Evolutionary conservation across 1,284 basidiomycete species (phyloP), one percentile per base, ranked within the genome.

Genomic region (Pterulicium gracile): DNA sequence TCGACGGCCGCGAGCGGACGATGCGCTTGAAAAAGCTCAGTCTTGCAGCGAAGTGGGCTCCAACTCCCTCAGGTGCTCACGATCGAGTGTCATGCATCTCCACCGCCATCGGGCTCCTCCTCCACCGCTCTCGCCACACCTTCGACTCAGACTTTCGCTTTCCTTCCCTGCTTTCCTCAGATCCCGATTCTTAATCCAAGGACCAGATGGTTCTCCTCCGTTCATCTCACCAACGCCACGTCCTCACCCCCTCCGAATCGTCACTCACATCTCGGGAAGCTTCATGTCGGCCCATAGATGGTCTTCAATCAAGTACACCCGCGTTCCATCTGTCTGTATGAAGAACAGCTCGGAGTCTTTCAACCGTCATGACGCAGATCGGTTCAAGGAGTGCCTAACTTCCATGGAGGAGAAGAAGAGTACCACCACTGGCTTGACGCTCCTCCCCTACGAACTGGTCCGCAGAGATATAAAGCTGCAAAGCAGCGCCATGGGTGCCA

Each of bases 21-120:
- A 34, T 57, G 0, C 61, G 77, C 23, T 54, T 70, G n/a, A 62
- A 61, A 48, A 59, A 65, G 21, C 61, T 85, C 24, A 72, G 70
- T 1, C 71, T 81, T 13, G 79, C 72, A 1, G 69, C 69, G 3
- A 87, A 86, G 59, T 86, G 81, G 81, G 80, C 79, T 0, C 82
- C 83, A 0, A 72, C 74, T 1, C 74, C 77, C 3, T 67, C 61
- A 2, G 61, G 66, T 2, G 67, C 75, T 1, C 80, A 83, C 50
- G 83, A 86, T 56, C 69, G 72, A 5, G 62, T 70, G 47, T 79
- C 78, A 2, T 77, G 79, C 55, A 74, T 86, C 49, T 60, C 76
- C 2, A 76, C 81, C 0, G 79, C 80, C 14, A 72, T 87, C 43
- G 64, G 68, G 5, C 60, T 72, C 5, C 66, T 78, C 42, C 65